phyloP scores from a whole-genome alignment of 108 stramenopile species.

The Stephanodiscus minutulus region DNA sequence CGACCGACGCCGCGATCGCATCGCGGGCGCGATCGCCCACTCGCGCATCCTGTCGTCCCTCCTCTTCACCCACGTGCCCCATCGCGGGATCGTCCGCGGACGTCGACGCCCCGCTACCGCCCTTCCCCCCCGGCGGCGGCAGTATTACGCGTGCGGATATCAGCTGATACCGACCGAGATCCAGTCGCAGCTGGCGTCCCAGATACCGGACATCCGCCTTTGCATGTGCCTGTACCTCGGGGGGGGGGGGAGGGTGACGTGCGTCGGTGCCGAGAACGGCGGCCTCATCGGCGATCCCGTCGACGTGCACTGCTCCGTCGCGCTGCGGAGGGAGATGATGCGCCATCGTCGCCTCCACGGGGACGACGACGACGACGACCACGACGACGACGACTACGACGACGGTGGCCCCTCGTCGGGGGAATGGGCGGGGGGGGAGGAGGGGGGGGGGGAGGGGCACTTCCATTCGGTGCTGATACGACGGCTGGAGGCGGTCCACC shows the following conservation, averaged over 20 bases:
- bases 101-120: too few species aligned
- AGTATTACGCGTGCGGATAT: too few species aligned
- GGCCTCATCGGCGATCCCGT: conserved; percentile 30
- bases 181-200: not conserved
- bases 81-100: too few species aligned
- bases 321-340: conserved; percentile 13
- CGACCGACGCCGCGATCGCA: too few species aligned
- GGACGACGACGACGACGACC: not conserved
- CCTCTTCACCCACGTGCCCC: not conserved
- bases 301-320: conserved; percentile 30
- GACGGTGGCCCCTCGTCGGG: not conserved
- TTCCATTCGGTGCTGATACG: conserved; percentile 16
- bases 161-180: conserved; percentile 7
- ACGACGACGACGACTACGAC: not conserved
- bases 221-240: conserved; percentile 28
- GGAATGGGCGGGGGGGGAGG: not conserved
- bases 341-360: conserved; percentile 1
- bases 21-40: not conserved
- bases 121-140: too few species aligned
- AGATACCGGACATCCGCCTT: conserved; percentile 9
- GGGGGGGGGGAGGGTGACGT: conserved; percentile 10
- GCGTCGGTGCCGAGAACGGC: conserved; percentile 42
- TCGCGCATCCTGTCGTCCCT: not conserved
- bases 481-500: conserved; percentile 20
- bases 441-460: conserved; percentile 8